phyloP scores from a whole-genome alignment of 768 basidiomycete species.

The Melanogaster broomeanus region DNA sequence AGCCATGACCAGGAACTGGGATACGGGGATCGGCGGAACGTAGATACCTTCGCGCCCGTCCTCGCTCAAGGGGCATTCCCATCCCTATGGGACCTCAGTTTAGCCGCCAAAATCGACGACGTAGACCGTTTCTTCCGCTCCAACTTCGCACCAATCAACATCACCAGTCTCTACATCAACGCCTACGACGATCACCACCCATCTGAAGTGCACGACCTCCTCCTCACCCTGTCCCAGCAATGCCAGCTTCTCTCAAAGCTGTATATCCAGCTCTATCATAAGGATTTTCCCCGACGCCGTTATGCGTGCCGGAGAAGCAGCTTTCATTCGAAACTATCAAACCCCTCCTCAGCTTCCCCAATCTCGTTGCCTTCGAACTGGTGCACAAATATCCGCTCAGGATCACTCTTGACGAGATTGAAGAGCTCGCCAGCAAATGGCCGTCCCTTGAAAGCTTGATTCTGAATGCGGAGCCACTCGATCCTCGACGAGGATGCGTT shows the following conservation, averaged over 20 bases:
- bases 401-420: conserved; percentile 44
- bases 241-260: conserved; percentile 51
- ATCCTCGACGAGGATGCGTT: conserved; percentile 11
- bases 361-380: conserved; percentile 35
- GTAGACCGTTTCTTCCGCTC: conserved; percentile 45
- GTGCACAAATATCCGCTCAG: conserved; percentile 31
- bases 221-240: conserved; percentile 45
- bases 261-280: conserved; percentile 36
- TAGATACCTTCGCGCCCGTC: conserved; percentile 43
- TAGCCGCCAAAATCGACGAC: conserved; percentile 47
- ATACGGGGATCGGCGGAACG: conserved; percentile 45
- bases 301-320: conserved; percentile 22
- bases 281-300: conserved; percentile 6
- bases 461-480: conserved; percentile 50
- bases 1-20: conserved; percentile 52
- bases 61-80: conserved; percentile 54
- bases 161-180: conserved; percentile 56
- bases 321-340: conserved; percentile 38
- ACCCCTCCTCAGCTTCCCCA: conserved; percentile 35
- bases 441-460: conserved; percentile 44
- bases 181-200: conserved; percentile 47
- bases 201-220: conserved; percentile 40
- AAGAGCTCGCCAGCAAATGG: conserved; percentile 46
- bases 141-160: conserved; percentile 46
- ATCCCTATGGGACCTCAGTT: conserved; percentile 50